These are phyloP conservation scores for Hyphodiscus sp. DNA, from an alignment of 2,329 filamentous ascomycete genomes.

Conservation along the genomic window DNA sequence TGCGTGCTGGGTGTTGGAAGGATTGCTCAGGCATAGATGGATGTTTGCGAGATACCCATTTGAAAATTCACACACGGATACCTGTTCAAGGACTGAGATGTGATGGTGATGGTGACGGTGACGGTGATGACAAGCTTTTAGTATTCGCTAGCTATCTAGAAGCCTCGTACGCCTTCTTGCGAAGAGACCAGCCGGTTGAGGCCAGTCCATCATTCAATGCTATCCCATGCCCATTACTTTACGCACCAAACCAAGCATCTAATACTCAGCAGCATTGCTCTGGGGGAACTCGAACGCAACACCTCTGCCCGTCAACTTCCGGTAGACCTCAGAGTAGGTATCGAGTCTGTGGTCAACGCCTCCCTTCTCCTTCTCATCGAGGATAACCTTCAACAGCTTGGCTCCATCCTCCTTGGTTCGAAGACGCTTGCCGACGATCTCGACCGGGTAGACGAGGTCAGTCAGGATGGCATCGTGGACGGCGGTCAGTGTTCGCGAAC, in stretches of 20 bases:
- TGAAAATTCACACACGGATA: neutral
- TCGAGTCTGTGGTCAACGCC: conserved; percentile 99
- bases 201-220: neutral
- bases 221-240: neutral
- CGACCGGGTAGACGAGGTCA: conserved; percentile 98
- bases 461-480: conserved; percentile 98
- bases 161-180: conserved; percentile 47
- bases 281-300: conserved; percentile 99
- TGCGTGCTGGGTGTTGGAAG: conserved; percentile 83
- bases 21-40: conserved; percentile 49
- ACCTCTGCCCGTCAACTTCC: conserved; percentile 89
- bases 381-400: conserved; percentile 98
- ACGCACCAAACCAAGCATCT: conserved; percentile 36
- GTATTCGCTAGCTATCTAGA: conserved; percentile 98
- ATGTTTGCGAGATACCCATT: conserved; percentile 2
- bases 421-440: conserved; percentile 99
- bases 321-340: conserved; percentile 99
- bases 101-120: too few species aligned
- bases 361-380: conserved; percentile 99
- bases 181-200: neutral
- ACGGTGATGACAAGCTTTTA: conserved; percentile 84
- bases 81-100: too few species aligned
- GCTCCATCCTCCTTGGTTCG: conserved; percentile 98
- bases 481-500: conserved; percentile 93
- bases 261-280: conserved; percentile 71